Conservation (phyloP, 202 grass and related monocot species). For the Brachypodium distachyon region DNA sequence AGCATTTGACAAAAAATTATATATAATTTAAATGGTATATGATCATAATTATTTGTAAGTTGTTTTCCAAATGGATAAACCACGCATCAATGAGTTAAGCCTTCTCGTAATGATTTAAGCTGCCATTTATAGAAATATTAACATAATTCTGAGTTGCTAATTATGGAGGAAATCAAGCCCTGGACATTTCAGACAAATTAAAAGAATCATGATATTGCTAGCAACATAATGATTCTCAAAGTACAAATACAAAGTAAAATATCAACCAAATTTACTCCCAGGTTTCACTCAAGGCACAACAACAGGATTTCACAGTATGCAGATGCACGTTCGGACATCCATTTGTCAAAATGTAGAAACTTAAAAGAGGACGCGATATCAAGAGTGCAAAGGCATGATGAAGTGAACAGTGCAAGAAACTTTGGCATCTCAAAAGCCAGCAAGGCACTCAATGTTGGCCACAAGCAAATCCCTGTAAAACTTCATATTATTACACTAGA, state of each 20-base stretch:
- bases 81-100: too few species aligned
- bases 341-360: slow-evolving; percentile 14
- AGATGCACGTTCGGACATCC: slow-evolving; percentile 3
- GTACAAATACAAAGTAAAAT: neutral
- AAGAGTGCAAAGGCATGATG: neutral
- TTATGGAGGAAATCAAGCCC: too few species aligned
- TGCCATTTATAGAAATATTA: too few species aligned
- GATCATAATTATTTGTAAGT: too few species aligned
- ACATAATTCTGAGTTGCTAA: too few species aligned
- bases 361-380: neutral
- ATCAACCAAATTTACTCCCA: neutral
- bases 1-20: too few species aligned
- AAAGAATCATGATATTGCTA: too few species aligned
- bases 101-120: too few species aligned
- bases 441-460: neutral
- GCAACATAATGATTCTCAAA: too few species aligned
- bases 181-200: too few species aligned
- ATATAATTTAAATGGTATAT: too few species aligned
- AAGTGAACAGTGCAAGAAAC: neutral
- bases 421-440: slow-evolving; percentile 7
- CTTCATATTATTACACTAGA: slow-evolving; percentile 33
- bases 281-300: neutral
- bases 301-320: neutral
- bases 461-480: slow-evolving; percentile 23
- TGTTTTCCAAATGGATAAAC: too few species aligned